Evolutionary conservation across 2,329 filamentous ascomycete species (phyloP).

Genomic region (Alternaria ventricosa): DNA sequence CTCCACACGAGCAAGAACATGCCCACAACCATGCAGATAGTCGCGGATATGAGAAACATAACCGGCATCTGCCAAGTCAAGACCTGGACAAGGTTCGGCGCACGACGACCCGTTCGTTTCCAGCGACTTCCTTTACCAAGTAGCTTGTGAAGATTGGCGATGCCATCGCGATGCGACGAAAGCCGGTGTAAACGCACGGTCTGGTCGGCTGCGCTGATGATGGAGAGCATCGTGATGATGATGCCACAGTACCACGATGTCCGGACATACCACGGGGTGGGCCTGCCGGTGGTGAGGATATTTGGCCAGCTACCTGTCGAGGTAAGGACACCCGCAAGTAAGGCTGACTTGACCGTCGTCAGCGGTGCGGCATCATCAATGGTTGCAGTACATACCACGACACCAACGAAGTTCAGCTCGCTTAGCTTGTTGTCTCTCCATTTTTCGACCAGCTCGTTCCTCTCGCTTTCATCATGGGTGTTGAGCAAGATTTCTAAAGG

Average conservation of each 20-base stretch:
- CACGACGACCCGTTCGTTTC: conserved; percentile 20
- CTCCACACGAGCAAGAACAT: conserved; percentile 48
- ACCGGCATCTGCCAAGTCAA: conserved; percentile 49
- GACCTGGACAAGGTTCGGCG: conserved; percentile 36
- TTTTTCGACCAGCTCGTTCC: conserved; percentile 43
- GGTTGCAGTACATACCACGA: conserved; percentile 40
- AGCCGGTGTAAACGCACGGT: conserved; percentile 52
- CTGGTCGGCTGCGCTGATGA: conserved; percentile 54
- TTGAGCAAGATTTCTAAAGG: conserved; percentile 49
- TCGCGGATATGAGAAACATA: conserved; percentile 42
- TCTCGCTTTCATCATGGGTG: conserved; percentile 36
- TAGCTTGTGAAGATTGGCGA: conserved; percentile 43
- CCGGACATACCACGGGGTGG: conserved; percentile 50
- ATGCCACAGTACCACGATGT: conserved; percentile 53
- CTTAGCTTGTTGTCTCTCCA: conserved; percentile 50
- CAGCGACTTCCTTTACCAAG: conserved; percentile 31
- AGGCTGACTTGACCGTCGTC: conserved; percentile 33
- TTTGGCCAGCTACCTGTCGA: conserved; percentile 54
- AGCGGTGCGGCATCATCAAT: background rate
- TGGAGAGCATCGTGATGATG: conserved; percentile 58
- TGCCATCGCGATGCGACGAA: conserved; percentile 50
- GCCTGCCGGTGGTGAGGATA: conserved; percentile 45
- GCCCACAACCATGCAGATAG: conserved; percentile 46
- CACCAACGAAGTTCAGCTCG: conserved; percentile 52
- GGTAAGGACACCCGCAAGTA: conserved; percentile 49